These are phyloP conservation scores for Zoysia japonica DNA, from an alignment of 176 grass and related monocot species.

Conservation along the genomic window DNA sequence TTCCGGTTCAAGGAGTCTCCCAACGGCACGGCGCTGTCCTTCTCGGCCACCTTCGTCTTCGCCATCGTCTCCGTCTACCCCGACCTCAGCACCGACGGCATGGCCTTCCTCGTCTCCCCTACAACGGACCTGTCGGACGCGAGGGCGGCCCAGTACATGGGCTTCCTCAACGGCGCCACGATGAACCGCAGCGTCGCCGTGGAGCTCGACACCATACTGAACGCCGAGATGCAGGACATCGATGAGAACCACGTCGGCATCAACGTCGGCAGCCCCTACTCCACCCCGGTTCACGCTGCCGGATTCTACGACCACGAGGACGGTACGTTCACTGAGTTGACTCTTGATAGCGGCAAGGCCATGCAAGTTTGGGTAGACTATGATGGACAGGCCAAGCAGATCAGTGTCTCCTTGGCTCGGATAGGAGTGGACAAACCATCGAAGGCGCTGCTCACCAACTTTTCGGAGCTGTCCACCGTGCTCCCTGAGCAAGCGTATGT, in stretches of 20 bases:
- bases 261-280: slow-evolving; percentile 6
- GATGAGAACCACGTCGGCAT: slow-evolving; percentile 23
- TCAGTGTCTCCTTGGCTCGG: slow-evolving; percentile 37
- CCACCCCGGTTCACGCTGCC: neutral
- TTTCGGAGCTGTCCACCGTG: slow-evolving; percentile 28
- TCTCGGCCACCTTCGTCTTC: slow-evolving; percentile 31
- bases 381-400: neutral
- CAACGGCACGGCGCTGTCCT: slow-evolving; percentile 4
- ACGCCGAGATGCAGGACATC: neutral
- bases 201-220: neutral
- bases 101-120: slow-evolving; percentile 38
- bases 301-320: slow-evolving; percentile 17
- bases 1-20: neutral
- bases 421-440: slow-evolving; percentile 10
- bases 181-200: slow-evolving; percentile 1
- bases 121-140: neutral
- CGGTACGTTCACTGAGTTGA: neutral
- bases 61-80: slow-evolving; percentile 8
- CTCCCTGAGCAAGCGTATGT: slow-evolving; percentile 17
- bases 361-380: slow-evolving; percentile 58
- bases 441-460: slow-evolving; percentile 9
- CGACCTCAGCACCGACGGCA: slow-evolving; percentile 9
- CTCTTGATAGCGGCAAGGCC: neutral
- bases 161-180: neutral
- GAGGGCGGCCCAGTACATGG: neutral